phyloP scores from a whole-genome alignment of 768 basidiomycete species.

The Lactarius trivialis region DNA sequence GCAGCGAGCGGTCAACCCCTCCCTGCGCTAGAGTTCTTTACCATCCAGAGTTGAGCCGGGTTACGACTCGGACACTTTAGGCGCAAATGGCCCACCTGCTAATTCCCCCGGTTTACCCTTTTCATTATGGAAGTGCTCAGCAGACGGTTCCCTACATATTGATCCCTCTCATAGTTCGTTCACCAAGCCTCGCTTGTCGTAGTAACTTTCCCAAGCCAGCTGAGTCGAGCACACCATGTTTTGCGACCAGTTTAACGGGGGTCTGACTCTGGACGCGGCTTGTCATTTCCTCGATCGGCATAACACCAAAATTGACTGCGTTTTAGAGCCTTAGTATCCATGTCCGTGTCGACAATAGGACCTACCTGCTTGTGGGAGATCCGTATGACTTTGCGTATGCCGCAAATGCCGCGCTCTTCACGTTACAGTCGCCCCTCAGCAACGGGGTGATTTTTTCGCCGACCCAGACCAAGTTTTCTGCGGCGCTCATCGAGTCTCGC shows the following conservation, averaged over 20 bases:
- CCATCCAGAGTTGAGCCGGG: neutral
- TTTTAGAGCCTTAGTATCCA: slow-evolving; percentile 3
- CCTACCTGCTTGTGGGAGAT: slow-evolving; percentile 23
- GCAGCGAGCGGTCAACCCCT: neutral
- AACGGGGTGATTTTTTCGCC: slow-evolving; percentile 30
- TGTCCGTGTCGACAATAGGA: slow-evolving; percentile 9
- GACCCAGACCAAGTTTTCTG: slow-evolving; percentile 31
- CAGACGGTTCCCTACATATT: neutral
- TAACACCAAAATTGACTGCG: neutral
- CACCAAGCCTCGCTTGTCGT: slow-evolving; percentile 26
- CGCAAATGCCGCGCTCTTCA: too few species aligned
- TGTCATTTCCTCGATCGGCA: neutral
- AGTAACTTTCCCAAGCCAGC: too few species aligned
- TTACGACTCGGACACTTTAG: neutral
- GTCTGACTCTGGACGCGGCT: too few species aligned
- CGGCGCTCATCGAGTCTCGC: too few species aligned
- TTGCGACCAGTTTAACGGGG: too few species aligned
- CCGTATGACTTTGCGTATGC: too few species aligned
- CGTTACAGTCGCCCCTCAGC: slow-evolving; percentile 21
- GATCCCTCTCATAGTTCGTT: slow-evolving; percentile 26
- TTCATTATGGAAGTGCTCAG: neutral
- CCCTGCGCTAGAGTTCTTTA: too few species aligned
- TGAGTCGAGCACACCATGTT: too few species aligned
- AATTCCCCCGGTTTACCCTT: neutral
- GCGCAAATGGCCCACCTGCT: neutral